phyloP scores from a whole-genome alignment of 2,329 filamentous ascomycete species.

The Neonectria sp. region DNA sequence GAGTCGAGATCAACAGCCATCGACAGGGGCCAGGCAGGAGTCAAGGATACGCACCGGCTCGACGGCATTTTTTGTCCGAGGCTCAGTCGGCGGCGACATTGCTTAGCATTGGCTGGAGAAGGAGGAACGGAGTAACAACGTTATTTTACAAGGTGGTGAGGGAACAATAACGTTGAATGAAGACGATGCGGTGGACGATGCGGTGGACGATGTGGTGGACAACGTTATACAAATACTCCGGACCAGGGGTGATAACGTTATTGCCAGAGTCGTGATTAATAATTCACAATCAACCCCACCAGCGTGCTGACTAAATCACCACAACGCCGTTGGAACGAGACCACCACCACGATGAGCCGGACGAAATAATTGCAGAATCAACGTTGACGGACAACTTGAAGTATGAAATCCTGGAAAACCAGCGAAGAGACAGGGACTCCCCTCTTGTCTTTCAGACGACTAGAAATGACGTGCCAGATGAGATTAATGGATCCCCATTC shows the following conservation, averaged over 20 bases:
- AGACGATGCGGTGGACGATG: background rate
- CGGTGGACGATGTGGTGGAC: background rate
- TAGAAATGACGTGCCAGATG: background rate
- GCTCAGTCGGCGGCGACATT: constrained; percentile 36
- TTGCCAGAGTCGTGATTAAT: constrained; percentile 20
- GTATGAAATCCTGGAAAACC: constrained; percentile 23
- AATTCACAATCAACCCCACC: constrained; percentile 10
- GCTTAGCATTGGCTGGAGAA: constrained; percentile 2
- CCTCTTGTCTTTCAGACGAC: background rate
- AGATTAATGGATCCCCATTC: background rate
- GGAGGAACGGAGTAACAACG: background rate
- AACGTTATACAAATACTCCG: constrained; percentile 8
- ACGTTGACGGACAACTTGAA: constrained; percentile 24
- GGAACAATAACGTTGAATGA: background rate
- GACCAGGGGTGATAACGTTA: constrained; percentile 22
- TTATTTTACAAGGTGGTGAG: background rate
- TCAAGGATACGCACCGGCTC: constrained; percentile 32
- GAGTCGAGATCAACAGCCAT: too few species aligned
- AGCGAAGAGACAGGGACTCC: too few species aligned
- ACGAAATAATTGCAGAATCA: constrained; percentile 21
- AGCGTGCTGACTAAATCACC: background rate
- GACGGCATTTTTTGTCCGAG: constrained; percentile 21
- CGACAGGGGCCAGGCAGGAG: background rate
- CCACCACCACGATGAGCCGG: background rate
- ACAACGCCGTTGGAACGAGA: background rate